phyloP scores from a whole-genome alignment of 306 rosid genomes.

The Mimosa pudica region DNA sequence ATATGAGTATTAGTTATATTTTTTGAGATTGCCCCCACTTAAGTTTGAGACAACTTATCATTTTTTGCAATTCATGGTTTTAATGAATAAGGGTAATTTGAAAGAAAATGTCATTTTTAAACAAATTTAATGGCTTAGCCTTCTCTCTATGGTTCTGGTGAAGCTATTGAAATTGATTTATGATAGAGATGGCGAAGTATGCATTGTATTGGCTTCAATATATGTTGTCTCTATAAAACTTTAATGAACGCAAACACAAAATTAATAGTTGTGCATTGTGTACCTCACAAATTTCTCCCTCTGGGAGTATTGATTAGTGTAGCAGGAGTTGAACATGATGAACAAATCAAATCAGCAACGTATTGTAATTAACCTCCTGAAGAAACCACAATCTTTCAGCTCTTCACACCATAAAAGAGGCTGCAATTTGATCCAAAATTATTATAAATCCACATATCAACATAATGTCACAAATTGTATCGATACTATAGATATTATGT shows the following conservation, averaged over 20 bases:
- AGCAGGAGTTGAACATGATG: constrained; percentile 54
- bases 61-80: neutral
- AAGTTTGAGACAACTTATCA: too few relatives aligned
- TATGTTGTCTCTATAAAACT: neutral
- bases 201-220: neutral
- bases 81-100: neutral
- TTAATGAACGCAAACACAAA: neutral
- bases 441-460: neutral
- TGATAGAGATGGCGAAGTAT: neutral
- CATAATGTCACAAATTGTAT: too few relatives aligned
- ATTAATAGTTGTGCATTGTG: neutral
- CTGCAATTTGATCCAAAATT: neutral
- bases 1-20: too few relatives aligned
- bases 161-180: too few relatives aligned
- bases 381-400: neutral
- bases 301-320: constrained; percentile 50
- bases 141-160: neutral
- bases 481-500: too few relatives aligned
- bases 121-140: neutral
- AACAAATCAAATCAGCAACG: constrained; percentile 37
- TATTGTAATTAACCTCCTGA: constrained; percentile 28
- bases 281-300: constrained; percentile 66
- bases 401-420: constrained; percentile 11
- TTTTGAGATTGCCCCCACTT: neutral
- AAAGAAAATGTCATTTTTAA: too few relatives aligned